These are phyloP conservation scores for Mucor piriformis DNA, from an alignment of 371 early-diverging fungal genomes.

Conservation along the genomic window DNA sequence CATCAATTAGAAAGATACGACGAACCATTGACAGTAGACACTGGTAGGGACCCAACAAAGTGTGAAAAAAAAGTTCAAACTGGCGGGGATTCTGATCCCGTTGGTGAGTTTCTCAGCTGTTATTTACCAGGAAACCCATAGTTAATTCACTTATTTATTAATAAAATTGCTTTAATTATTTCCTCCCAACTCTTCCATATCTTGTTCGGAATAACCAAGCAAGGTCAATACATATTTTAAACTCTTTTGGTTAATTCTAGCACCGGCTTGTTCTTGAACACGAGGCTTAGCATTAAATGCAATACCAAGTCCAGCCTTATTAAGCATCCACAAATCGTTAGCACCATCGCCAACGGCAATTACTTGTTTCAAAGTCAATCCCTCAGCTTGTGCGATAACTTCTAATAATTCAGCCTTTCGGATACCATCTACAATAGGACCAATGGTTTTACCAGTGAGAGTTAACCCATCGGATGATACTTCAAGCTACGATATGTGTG, in stretches of 20 bases:
- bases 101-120: not conserved
- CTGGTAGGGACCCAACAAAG: not conserved
- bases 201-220: constrained; percentile 53
- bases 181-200: constrained; percentile 46
- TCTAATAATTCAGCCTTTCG: constrained; percentile 94
- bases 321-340: constrained; percentile 98
- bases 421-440: constrained; percentile 88
- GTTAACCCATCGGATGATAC: constrained; percentile 80
- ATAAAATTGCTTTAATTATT: constrained; percentile 5
- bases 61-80: not conserved
- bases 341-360: constrained; percentile 99
- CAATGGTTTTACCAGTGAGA: constrained; percentile 86
- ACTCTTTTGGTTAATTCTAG: constrained; percentile 92
- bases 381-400: constrained; percentile 93
- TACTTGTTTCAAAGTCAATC: constrained; percentile 83
- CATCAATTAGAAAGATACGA: no score
- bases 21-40: no score
- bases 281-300: constrained; percentile 98
- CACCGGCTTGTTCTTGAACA: constrained; percentile 83
- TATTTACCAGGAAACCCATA: not conserved
- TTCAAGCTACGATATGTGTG: constrained; percentile 48
- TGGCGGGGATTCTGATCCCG: not conserved
- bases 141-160: not conserved
- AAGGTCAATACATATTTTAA: constrained; percentile 75
- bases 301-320: constrained; percentile 95